Base-by-base conservation (phyloP, 2,329 filamentous ascomycete genomes). In the Epichloe scottii region DNA sequence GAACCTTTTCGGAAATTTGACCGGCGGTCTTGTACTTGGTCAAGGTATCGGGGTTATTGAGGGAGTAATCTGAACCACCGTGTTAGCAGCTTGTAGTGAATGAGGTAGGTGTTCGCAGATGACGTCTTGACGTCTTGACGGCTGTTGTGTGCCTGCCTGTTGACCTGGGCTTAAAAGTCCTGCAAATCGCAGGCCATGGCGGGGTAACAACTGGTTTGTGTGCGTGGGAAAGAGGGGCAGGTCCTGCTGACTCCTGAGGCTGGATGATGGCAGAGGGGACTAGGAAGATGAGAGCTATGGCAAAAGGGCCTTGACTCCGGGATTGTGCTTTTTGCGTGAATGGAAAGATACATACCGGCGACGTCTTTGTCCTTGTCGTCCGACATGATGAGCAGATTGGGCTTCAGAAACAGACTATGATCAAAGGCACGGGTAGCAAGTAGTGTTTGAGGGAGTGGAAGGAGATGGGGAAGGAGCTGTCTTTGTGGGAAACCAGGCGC, bases 11-110 rank as follows among this genome's bases (percentile, higher is more conserved):
- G 48, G 91, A 93, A 72, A 98, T 97, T 68, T 87, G 79, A 57
- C 87, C 91, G 52, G 93, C 93, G 59, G 87, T 90, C 84, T 95
- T 97, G 81, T 97, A 97, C 79, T 97, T 98, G 73, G 93, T 97
- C 63, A 98, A 80, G 63, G 89, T 96, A 69, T 94, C 87, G 55
- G 87, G 88, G 77, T 94, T 93, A 71, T 83, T 87, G 70, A 96
- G 82, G 60, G 87, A 80, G 75, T 94, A 90, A 69, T 95, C 88
- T 95, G 61, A 5, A 46, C 34, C 39, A 17, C 12, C 39, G 17
- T 37, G 49, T 51, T 14, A 51, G 49, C 42, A 37, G 30, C 33
- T 33, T 45, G 26, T 19, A 14, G 21, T 14, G n/a, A 44, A 30
- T 44, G 15, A 44, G 10, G 21, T 19, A 44, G 10, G 21, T 19